These are phyloP conservation scores for Periconia digitata DNA, from an alignment of 2,329 filamentous ascomycete genomes.

Conservation along the genomic window DNA sequence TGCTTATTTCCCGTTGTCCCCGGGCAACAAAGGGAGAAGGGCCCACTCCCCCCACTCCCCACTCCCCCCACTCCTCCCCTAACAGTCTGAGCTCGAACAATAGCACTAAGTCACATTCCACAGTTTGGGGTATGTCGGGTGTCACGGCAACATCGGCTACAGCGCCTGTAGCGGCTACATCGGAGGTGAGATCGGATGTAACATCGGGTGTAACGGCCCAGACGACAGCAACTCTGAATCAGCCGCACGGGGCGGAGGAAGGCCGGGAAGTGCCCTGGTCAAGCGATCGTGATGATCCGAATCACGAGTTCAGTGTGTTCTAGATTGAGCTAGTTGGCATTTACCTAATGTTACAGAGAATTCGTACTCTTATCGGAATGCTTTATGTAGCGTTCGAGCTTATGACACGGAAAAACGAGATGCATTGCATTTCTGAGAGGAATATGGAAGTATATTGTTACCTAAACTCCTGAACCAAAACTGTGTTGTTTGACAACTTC, in stretches of 20 bases:
- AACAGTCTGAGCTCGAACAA: too few species aligned
- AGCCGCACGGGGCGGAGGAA: constrained; percentile 2
- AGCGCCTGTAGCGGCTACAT: not conserved
- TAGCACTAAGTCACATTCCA: not conserved
- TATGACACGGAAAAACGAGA: not conserved
- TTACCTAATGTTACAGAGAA: too few species aligned
- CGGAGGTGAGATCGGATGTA: too few species aligned
- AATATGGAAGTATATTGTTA: not conserved
- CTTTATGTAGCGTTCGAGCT: too few species aligned
- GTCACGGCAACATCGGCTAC: constrained; percentile 1
- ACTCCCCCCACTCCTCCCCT: too few species aligned
- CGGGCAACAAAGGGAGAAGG: not conserved
- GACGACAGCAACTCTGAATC: not conserved
- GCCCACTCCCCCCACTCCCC: not conserved
- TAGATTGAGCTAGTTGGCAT: too few species aligned
- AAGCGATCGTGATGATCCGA: too few species aligned
- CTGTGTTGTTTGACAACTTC: not conserved
- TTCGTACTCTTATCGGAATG: too few species aligned
- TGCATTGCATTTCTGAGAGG: not conserved
- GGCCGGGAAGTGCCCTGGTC: not conserved
- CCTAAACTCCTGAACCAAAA: constrained; percentile 3
- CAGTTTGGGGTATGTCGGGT: constrained; percentile 3
- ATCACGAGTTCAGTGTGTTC: too few species aligned
- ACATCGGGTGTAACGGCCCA: too few species aligned
- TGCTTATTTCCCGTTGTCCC: not conserved